Base-by-base conservation (phyloP, 768 basidiomycete genomes). In the Kwoniella heveanensis region DNA sequence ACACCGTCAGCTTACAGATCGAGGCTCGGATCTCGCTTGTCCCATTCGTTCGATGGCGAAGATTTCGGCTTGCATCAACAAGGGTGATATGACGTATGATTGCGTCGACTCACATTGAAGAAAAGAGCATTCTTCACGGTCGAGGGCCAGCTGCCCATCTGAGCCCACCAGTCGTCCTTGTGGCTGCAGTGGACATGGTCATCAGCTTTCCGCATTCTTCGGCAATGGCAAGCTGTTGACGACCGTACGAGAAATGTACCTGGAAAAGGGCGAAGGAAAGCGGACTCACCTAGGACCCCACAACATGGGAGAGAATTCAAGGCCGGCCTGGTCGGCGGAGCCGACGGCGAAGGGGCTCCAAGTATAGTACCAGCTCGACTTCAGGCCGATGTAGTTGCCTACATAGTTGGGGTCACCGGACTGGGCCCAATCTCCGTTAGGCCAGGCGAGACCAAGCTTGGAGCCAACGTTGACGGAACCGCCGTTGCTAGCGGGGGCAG, bases 361-460 rank as follows among this genome's bases (percentile, higher is more conserved):
- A 30, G 83, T 85, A 80, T 90, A 90, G 39, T 88, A 53, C 73
- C 69, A 77, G 8, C 64, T 53, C 52, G 85, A 83, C 2, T 83
- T 80, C 27, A 37, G 60, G 25, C 83, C 84, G 54, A 83, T 80
- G 76, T 85, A 90, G 69, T 84, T 80, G 15, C 78, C 69, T 50
- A 92, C 83, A 51, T 83, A 78, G 32, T 74, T 64, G 13, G 72
- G 60, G 12, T 60, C 50, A 22, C 66, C 65, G 10, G 62, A 15
- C 9, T 29, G n/a, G 10, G 79, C 60, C 63, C 83, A 81, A 62
- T 85, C 81, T 57, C 84, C 83, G 60, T 86, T 84, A 37, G 87
- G 83, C 88, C 89, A 92, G 22, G 84, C 88, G 21, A 88, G 76
- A 65, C 89, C 85, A 47, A 85, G 82, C 79, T 90, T 90, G 49